phyloP scores from a whole-genome alignment of 2,329 filamentous ascomycete genomes.

The Neodidymelliopsis sp. region DNA sequence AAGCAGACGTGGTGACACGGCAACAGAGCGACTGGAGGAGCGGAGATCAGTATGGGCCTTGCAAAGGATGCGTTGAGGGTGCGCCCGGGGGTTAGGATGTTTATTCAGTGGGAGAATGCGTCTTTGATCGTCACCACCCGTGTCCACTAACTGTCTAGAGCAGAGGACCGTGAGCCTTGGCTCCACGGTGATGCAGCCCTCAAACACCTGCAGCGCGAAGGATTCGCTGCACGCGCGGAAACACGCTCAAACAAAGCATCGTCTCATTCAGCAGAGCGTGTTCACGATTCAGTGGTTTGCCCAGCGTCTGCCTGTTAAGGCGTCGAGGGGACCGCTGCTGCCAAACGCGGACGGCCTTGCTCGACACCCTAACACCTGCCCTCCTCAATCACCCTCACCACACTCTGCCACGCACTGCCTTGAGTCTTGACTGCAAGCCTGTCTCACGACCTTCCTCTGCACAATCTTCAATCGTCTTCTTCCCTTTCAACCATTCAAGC shows the following conservation, averaged over 20 bases:
- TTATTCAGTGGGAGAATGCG: constrained; percentile 15
- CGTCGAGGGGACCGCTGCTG: not conserved
- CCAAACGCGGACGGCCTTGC: constrained; percentile 1
- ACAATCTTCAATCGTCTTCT: too few relatives aligned
- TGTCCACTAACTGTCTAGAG: constrained; percentile 7
- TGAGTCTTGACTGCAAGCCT: too few relatives aligned
- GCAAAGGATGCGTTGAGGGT: constrained; percentile 6
- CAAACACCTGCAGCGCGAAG: not conserved
- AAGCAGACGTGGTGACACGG: constrained; percentile 12
- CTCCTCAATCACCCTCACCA: not conserved
- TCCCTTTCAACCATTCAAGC: too few relatives aligned
- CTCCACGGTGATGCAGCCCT: constrained; percentile 1
- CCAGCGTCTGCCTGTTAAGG: constrained; percentile 1
- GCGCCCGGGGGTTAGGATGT: constrained; percentile 7
- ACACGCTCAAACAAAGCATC: constrained; percentile 21
- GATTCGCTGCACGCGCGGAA: constrained; percentile 11
- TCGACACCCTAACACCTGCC: constrained; percentile 9
- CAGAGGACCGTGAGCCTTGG: constrained; percentile 12
- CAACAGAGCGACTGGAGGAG: constrained; percentile 7
- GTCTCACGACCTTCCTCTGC: too few relatives aligned
- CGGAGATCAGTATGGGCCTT: constrained; percentile 6
- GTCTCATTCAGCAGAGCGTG: constrained; percentile 12
- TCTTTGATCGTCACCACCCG: constrained; percentile 15
- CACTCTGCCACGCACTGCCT: too few relatives aligned
- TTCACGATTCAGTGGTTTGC: constrained; percentile 9